Conservation (phyloP, 768 basidiomycete genomes). For the Mycena filopes region DNA sequence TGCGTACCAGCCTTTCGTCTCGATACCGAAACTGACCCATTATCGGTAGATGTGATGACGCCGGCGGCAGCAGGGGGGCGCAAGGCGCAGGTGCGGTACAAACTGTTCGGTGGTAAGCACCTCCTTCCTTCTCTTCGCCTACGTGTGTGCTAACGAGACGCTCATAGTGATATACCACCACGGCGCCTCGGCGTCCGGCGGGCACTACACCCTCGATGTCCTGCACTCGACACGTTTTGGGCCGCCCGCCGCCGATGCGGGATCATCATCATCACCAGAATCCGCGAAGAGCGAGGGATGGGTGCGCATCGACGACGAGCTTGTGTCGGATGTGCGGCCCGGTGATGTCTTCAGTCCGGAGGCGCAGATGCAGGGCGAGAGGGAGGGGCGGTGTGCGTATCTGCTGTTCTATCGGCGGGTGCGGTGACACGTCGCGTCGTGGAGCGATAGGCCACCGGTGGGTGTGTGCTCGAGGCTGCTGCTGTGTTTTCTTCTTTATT, state of each 20-base stretch:
- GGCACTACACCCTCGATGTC: constrained; percentile 95
- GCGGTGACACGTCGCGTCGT: constrained; percentile 36
- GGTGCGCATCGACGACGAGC: constrained; percentile 95
- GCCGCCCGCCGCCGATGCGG: constrained; percentile 26
- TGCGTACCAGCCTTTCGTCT: constrained; percentile 38
- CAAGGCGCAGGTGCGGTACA: constrained; percentile 67
- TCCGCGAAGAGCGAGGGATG: constrained; percentile 69
- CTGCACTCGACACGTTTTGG: constrained; percentile 74
- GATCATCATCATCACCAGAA: too few relatives aligned
- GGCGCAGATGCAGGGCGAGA: constrained; percentile 55
- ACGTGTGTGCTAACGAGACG: constrained; percentile 6
- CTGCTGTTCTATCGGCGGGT: constrained; percentile 85
- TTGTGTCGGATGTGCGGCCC: constrained; percentile 76
- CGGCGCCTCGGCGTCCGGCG: constrained; percentile 88
- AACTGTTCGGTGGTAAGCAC: constrained; percentile 82
- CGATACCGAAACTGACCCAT: too few relatives aligned
- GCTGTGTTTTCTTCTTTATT: too few relatives aligned
- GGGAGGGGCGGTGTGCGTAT: constrained; percentile 78
- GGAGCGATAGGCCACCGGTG: too few relatives aligned
- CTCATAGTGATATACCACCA: constrained; percentile 89
- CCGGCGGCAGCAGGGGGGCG: constrained; percentile 51
- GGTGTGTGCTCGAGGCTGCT: too few relatives aligned
- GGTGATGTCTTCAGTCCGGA: constrained; percentile 72
- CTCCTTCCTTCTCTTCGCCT: neutral
- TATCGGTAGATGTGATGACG: constrained; percentile 38